Evolutionary conservation across 257 asterid species (phyloP).

Genomic region (Gentiana straminea): DNA sequence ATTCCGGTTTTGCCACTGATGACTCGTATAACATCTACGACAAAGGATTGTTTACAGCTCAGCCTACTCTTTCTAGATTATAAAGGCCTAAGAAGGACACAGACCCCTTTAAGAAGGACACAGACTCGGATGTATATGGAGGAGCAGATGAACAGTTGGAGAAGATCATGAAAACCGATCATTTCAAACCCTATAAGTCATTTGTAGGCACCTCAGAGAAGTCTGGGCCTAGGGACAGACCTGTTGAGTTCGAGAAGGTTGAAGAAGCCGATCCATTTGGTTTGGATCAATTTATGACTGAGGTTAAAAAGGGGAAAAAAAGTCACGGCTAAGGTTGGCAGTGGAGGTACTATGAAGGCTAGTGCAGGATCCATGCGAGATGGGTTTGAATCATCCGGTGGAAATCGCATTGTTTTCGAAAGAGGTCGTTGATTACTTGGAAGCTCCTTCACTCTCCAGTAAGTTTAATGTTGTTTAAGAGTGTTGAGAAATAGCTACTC

Average conservation of each 20-base stretch:
- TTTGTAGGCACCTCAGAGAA: conserved; percentile 72
- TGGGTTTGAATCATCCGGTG: conserved; percentile 28
- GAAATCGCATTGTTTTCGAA: conserved; percentile 31
- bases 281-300: conserved; percentile 73
- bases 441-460: not conserved
- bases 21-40: conserved; percentile 73
- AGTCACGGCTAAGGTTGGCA: conserved; percentile 69
- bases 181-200: conserved; percentile 66
- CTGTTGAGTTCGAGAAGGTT: conserved; percentile 68
- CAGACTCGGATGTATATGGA: conserved; percentile 73
- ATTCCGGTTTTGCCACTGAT: conserved; percentile 74
- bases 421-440: conserved; percentile 21
- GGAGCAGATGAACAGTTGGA: conserved; percentile 84
- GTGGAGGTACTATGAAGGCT: conserved; percentile 40
- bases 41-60: conserved; percentile 66
- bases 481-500: too few species aligned
- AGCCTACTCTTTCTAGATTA: conserved; percentile 60
- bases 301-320: conserved; percentile 81
- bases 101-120: conserved; percentile 66
- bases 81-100: conserved; percentile 78
- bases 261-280: conserved; percentile 91
- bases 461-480: too few species aligned
- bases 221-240: conserved; percentile 60
- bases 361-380: conserved; percentile 39
- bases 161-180: conserved; percentile 75